Evolutionary conservation across 1,284 basidiomycete species (phyloP).

Genomic region (Ganoderma boninense): DNA sequence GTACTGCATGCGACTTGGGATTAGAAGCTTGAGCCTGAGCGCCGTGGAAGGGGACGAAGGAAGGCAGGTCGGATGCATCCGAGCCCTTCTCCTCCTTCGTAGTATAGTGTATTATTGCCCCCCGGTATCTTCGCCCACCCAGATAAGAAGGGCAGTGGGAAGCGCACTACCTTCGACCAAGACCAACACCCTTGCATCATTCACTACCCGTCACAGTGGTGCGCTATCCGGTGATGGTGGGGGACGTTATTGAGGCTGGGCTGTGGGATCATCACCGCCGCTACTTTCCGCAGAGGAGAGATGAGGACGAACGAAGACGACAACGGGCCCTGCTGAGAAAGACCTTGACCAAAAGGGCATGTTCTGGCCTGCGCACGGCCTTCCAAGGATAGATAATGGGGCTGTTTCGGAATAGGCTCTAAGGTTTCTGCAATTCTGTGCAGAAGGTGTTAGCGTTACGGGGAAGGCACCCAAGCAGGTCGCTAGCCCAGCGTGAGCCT

Average conservation of each 20-base stretch:
- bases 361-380: neutral
- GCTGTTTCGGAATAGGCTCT: neutral
- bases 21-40: neutral
- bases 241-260: neutral
- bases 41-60: slow-evolving; percentile 10
- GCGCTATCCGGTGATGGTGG: neutral
- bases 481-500: neutral
- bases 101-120: neutral
- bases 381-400: neutral
- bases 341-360: neutral
- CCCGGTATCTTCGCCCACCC: slow-evolving; percentile 8
- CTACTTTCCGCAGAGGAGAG: neutral
- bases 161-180: neutral
- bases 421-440: slow-evolving; percentile 1
- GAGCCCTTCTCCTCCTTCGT: neutral
- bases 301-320: neutral
- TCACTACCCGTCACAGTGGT: slow-evolving; percentile 3
- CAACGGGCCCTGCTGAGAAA: neutral
- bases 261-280: neutral
- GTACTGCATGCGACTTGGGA: slow-evolving; percentile 3
- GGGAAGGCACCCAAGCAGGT: neutral
- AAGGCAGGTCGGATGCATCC: slow-evolving; percentile 6
- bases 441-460: neutral
- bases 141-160: neutral
- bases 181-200: slow-evolving; percentile 3